phyloP scores from a whole-genome alignment of 345 rosid species.

The Adansonia digitata region DNA sequence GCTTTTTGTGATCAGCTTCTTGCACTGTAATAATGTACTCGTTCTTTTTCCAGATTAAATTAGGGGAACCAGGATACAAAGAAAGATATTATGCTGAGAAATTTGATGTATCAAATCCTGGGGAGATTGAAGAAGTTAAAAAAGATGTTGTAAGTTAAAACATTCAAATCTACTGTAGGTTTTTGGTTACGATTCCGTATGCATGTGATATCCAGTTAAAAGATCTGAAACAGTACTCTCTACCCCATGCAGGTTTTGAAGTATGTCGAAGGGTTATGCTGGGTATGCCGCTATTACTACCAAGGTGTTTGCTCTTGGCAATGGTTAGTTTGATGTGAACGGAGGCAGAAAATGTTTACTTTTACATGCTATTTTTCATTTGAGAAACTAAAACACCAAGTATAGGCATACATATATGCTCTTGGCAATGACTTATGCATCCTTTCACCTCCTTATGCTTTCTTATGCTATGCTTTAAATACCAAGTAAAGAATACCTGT shows the following conservation, averaged over 20 bases:
- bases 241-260: constrained; percentile 65
- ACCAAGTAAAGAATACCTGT: background rate
- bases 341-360: background rate
- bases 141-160: constrained; percentile 61
- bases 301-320: constrained; percentile 96
- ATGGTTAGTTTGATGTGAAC: constrained; percentile 60
- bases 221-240: background rate
- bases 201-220: background rate
- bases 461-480: background rate
- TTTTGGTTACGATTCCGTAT: background rate
- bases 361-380: background rate
- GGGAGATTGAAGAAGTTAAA: constrained; percentile 58
- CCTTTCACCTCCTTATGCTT: background rate
- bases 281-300: constrained; percentile 97
- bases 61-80: constrained; percentile 95
- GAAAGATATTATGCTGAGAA: constrained; percentile 92
- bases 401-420: background rate
- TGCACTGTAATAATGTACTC: background rate
- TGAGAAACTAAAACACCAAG: background rate
- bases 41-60: constrained; percentile 52
- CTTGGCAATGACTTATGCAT: background rate
- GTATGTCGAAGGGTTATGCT: constrained; percentile 93
- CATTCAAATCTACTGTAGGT: background rate
- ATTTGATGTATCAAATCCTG: constrained; percentile 52
- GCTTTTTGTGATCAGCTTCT: background rate